phyloP scores from a whole-genome alignment of 108 stramenopile genomes.

The Conticribra weissflogii region DNA sequence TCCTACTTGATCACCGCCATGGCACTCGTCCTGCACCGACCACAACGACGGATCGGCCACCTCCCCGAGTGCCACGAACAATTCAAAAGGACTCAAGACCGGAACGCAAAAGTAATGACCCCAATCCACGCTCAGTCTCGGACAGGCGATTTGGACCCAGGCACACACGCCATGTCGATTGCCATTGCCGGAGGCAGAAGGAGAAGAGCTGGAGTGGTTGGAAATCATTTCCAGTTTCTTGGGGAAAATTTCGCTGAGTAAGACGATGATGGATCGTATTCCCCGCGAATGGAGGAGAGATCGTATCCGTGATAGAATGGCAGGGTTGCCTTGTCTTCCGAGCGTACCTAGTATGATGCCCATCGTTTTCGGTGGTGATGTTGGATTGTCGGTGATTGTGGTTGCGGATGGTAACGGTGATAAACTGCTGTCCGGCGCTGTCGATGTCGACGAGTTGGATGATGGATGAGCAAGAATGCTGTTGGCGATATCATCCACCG shows the following conservation, averaged over 20 bases:
- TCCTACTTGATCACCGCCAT: conserved; percentile 1
- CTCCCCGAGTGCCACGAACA: conserved; percentile 87
- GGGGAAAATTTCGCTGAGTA: conserved; percentile 93
- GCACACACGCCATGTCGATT: conserved; percentile 48
- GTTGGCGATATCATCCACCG: conserved; percentile 28
- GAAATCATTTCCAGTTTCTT: conserved; percentile 81
- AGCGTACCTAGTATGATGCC: conserved; percentile 97
- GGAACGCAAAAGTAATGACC: conserved; percentile 86
- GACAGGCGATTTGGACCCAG: conserved; percentile 99
- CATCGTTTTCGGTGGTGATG: conserved; percentile 57
- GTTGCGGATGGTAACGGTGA: neutral
- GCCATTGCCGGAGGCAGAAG: no score
- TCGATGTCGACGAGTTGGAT: neutral
- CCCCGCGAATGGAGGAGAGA: conserved; percentile 57
- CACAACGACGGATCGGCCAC: conserved; percentile 63
- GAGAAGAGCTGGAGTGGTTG: no score
- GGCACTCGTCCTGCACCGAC: conserved; percentile 54
- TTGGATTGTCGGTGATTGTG: neutral
- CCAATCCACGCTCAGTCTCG: conserved; percentile 97
- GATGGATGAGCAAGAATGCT: conserved; percentile 11
- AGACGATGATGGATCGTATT: conserved; percentile 72
- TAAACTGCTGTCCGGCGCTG: neutral
- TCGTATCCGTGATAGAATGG: conserved; percentile 79
- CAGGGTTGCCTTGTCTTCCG: conserved; percentile 98
- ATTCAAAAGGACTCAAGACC: conserved; percentile 92